Percentiles rank a stretch among this genome's conserved stretches.
These are phyloP conservation scores for Pilatotrama ljubarskyi DNA, from an alignment of 768 basidiomycete genomes.

Conservation along the genomic window DNA sequence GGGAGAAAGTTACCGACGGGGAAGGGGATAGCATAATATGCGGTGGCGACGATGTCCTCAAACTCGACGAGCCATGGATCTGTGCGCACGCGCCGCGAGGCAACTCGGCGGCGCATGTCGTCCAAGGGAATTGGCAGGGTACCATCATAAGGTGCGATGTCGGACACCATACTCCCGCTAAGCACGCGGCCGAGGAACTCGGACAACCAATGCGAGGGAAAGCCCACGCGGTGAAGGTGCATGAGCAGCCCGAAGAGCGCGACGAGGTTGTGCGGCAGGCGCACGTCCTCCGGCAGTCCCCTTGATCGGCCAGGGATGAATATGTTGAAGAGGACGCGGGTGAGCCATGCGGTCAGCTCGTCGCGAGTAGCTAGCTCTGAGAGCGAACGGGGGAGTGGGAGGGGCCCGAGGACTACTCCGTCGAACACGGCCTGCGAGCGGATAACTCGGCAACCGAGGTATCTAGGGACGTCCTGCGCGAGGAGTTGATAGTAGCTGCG, in stretches of 20 bases:
- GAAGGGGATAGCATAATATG: constrained; percentile 22
- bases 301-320: constrained; percentile 28
- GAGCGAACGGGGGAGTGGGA: constrained; percentile 7
- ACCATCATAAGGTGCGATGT: constrained; percentile 29
- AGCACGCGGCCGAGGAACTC: constrained; percentile 30
- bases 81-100: constrained; percentile 15
- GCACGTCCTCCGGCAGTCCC: constrained; percentile 26
- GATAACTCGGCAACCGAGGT: constrained; percentile 30
- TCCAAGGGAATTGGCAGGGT: constrained; percentile 29
- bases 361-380: constrained; percentile 24
- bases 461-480: constrained; percentile 30
- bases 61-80: constrained; percentile 27
- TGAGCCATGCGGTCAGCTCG: constrained; percentile 35
- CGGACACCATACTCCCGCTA: constrained; percentile 27
- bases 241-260: constrained; percentile 34
- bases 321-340: constrained; percentile 31
- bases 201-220: constrained; percentile 38
- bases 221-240: constrained; percentile 35
- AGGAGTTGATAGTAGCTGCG: constrained; percentile 34
- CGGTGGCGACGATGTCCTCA: constrained; percentile 21
- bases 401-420: background rate
- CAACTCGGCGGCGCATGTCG: constrained; percentile 19
- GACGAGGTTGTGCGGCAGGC: constrained; percentile 35
- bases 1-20: background rate
- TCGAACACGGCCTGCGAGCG: constrained; percentile 11